Conservation (phyloP, 129 eudicot species). For the Lactuca sativa region DNA sequence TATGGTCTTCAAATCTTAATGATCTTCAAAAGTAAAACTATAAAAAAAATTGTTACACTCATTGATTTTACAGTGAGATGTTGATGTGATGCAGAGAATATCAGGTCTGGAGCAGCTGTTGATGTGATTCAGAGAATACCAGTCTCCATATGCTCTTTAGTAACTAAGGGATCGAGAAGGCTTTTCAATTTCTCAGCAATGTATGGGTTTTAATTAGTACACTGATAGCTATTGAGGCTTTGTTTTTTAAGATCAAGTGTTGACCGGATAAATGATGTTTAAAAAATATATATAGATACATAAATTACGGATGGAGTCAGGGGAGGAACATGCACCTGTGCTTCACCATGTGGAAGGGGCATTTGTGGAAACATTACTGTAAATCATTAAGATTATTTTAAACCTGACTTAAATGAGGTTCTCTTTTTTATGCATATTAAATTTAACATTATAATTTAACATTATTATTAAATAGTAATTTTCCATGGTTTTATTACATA, state of each 20-base stretch:
- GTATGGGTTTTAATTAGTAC: conserved; percentile 28
- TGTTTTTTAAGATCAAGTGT: background rate
- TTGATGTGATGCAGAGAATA: no score
- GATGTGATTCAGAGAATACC: no score
- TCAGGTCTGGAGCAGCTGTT: no score
- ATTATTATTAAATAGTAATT: background rate
- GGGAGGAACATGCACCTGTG: conserved; percentile 68
- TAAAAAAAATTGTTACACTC: no score
- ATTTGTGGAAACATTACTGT: conserved; percentile 87
- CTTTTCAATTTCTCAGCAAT: conserved; percentile 93
- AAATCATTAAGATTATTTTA: conserved; percentile 29
- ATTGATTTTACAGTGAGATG: no score
- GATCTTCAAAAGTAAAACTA: no score
- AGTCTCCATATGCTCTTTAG: no score
- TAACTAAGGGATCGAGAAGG: conserved; percentile 71
- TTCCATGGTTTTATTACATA: conserved; percentile 15
- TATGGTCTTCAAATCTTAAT: no score
- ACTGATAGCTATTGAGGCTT: background rate
- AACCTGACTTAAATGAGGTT: conserved; percentile 65
- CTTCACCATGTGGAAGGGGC: conserved; percentile 89
- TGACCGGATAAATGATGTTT: background rate
- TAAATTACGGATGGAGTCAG: conserved; percentile 66
- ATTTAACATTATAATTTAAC: background rate
- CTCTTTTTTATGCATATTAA: conserved; percentile 1
- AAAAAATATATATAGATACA: conserved; percentile 44